Percentiles rank a stretch among this genome's conserved stretches.
phyloP scores from a whole-genome alignment of 1,139 yeast genomes.

The Williopsis jadinii region DNA sequence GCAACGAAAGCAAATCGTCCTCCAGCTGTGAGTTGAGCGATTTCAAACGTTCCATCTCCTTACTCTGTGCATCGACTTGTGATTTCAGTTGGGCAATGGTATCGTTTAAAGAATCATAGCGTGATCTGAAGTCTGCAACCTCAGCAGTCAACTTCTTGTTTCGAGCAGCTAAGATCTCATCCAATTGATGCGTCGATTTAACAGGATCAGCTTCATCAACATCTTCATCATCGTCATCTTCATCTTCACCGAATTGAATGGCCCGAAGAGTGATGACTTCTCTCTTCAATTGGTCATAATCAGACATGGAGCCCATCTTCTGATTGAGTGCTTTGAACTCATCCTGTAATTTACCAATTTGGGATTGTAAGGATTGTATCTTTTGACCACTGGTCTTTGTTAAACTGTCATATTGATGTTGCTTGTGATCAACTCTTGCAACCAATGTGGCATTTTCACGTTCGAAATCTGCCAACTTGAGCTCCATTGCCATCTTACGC shows the following conservation, averaged over 20 bases:
- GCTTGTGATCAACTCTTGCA: slow-evolving; percentile 53
- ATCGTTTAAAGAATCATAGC: slow-evolving; percentile 22
- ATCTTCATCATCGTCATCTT: slow-evolving; percentile 23
- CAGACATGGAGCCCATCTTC: slow-evolving; percentile 41
- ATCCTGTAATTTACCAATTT: slow-evolving; percentile 31
- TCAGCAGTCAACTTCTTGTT: slow-evolving; percentile 35
- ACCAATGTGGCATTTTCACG: slow-evolving; percentile 58
- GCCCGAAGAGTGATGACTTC: slow-evolving; percentile 68
- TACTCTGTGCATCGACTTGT: slow-evolving; percentile 24
- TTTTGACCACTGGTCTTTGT: slow-evolving; percentile 30
- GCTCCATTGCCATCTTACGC: slow-evolving; percentile 27
- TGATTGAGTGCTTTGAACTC: slow-evolving; percentile 42
- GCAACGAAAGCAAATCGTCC: slow-evolving; percentile 55
- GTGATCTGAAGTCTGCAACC: slow-evolving; percentile 27
- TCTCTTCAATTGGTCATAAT: slow-evolving; percentile 72
- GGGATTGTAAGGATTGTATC: slow-evolving; percentile 28
- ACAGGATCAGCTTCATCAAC: slow-evolving; percentile 8
- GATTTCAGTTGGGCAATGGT: slow-evolving; percentile 16
- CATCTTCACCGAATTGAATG: slow-evolving; percentile 54
- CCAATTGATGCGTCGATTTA: slow-evolving; percentile 26
- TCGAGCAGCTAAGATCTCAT: slow-evolving; percentile 31
- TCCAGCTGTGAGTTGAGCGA: slow-evolving; percentile 57
- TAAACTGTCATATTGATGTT: slow-evolving; percentile 13
- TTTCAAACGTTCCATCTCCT: slow-evolving; percentile 37
- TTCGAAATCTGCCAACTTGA: slow-evolving; percentile 49